Evolutionary conservation across 176 grass and related monocot genomes (phyloP).

Genomic region (Paspalum vaginatum): DNA sequence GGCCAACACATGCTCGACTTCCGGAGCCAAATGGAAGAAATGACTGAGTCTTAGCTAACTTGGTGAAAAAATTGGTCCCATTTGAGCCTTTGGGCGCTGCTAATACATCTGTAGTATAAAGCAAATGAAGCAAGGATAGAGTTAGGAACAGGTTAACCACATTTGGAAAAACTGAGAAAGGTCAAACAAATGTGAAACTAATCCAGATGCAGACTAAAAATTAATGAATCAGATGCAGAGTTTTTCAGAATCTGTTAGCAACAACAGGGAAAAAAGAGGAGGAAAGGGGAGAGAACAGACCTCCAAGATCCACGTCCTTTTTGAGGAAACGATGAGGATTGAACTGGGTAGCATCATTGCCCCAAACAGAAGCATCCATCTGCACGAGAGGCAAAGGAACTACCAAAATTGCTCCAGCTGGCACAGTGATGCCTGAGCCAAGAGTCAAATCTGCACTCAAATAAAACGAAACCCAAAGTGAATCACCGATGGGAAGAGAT

Average conservation of each 20-base stretch:
- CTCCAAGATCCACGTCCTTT: constrained; percentile 49
- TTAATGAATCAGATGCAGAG: background rate
- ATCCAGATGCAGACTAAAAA: constrained; percentile 8
- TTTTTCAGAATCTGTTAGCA: background rate
- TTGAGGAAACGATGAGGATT: constrained; percentile 72
- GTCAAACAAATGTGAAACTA: constrained; percentile 15
- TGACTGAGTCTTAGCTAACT: constrained; percentile 50
- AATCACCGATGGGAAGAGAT: constrained; percentile 10
- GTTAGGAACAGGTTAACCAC: background rate
- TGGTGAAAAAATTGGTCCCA: constrained; percentile 21
- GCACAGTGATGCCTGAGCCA: constrained; percentile 59
- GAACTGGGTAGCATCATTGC: constrained; percentile 73
- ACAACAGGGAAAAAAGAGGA: background rate
- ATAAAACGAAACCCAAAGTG: constrained; percentile 29
- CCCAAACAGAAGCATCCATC: constrained; percentile 77
- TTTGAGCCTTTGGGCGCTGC: constrained; percentile 40
- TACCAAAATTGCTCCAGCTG: constrained; percentile 71
- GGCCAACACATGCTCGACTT: constrained; percentile 68
- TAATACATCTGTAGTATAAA: constrained; percentile 45
- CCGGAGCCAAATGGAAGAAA: constrained; percentile 92
- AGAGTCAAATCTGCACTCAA: constrained; percentile 67
- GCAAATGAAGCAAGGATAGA: background rate
- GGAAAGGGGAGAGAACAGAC: constrained; percentile 26
- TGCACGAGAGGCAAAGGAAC: constrained; percentile 91
- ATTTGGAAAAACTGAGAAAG: background rate